Percentiles rank a stretch among this genome's conserved stretches.
These are phyloP conservation scores for Prunus davidiana DNA, from an alignment of 306 rosid species.

Conservation along the genomic window DNA sequence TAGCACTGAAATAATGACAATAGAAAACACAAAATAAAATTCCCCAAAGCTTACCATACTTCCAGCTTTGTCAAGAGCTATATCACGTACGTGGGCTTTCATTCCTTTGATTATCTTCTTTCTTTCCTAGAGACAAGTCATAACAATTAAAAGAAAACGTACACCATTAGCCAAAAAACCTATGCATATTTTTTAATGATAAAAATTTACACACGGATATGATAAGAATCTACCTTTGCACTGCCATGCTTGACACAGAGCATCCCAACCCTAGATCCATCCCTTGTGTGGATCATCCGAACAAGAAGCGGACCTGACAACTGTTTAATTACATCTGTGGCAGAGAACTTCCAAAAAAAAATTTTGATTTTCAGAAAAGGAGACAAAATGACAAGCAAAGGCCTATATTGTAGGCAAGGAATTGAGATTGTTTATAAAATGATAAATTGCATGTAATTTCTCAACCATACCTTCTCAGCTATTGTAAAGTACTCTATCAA, in stretches of 20 bases:
- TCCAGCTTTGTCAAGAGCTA: constrained; percentile 78
- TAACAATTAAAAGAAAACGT: constrained; percentile 11
- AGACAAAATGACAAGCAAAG: constrained; percentile 6
- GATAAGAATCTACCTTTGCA: constrained; percentile 59
- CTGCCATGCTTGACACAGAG: constrained; percentile 87
- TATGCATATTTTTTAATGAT: background rate
- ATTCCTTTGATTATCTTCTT: constrained; percentile 94
- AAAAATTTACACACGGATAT: background rate
- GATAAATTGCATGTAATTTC: background rate
- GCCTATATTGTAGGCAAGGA: background rate
- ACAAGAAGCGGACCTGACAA: constrained; percentile 76
- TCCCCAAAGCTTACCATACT: constrained; percentile 57
- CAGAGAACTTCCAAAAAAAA: constrained; percentile 61
- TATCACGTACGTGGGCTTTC: constrained; percentile 59
- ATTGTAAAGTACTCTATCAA: constrained; percentile 72
- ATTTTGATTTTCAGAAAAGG: constrained; percentile 38
- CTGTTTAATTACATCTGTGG: constrained; percentile 72
- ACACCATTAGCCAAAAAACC: constrained; percentile 17
- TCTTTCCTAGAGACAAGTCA: constrained; percentile 66
- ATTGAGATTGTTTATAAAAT: background rate
- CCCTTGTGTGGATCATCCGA: constrained; percentile 77
- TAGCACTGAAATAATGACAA: background rate
- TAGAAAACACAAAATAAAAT: background rate
- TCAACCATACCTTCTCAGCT: constrained; percentile 70
- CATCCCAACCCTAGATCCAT: constrained; percentile 82